Base-by-base conservation (phyloP, 441 rosid genomes). In the Erysimum cheiri region DNA sequence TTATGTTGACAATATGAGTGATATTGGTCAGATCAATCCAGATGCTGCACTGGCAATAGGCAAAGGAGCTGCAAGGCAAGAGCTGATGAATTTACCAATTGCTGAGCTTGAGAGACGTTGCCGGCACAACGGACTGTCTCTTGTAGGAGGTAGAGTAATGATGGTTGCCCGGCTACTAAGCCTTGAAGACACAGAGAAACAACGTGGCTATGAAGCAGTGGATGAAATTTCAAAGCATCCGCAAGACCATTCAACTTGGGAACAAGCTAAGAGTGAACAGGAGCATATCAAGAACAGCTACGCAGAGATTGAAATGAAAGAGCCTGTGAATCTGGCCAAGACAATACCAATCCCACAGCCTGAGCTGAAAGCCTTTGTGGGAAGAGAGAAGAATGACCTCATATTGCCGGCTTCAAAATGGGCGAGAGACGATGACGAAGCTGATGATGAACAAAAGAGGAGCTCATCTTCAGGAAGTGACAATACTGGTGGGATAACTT, bases 11-110 rank as follows among this genome's bases (percentile, higher is more conserved):
- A 85, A 85, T 67, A 53, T 78, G 36, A 72, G 74, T 65, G 83
- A 80, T 69, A 29, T 15, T 65, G 87, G 86, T 60, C 87, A 84
- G 80, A 69, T 67, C 67, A 85, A 84, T 81, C 97, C 84, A 81
- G 98, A 96, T 83, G 86, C 85, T 79, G 98, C 98, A 69, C 81
- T 96, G 82, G 96, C 98, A 67, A 91, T 96, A 88, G 95, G 95
- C 52, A 96, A 87, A 86, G 89, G 91, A 71, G 99, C 97, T 56
- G 99, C 99, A 61, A 86, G 67, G 64, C 85, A 76, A 85, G 99
- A 96, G 85, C 82, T 93, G 69, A 85, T 96, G 99, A 81, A 78
- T 78, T 92, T 93, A 71, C 97, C 98, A 52, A 77, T 93, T 49
- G 76, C 86, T 67, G 99, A 96, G 89, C 86, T 96, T 60, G 98